Evolutionary conservation across 2,329 filamentous ascomycete genomes (phyloP), one percentile per base, ranked within the genome.

Genomic region (Fusarium fujikuroi): DNA sequence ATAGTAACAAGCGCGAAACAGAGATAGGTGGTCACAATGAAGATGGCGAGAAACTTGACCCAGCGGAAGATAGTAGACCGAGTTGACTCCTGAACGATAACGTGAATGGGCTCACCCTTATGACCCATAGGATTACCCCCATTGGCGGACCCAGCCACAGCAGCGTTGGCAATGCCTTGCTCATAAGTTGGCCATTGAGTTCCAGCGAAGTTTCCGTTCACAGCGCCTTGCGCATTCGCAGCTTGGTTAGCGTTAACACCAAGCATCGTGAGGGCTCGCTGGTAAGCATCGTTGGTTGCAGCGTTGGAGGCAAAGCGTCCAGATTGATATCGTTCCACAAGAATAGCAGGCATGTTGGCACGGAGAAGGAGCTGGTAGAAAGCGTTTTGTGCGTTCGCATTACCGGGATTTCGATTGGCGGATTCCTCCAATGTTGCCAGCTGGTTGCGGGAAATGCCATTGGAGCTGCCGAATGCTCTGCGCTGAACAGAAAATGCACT

Each of bases 361-460:
- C 93, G 93, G 62, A 98, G 87, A 19, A 99, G 89, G 50, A 95
- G 92, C 80, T 95, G 92, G 81, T 99, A 99, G 81, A 99, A 98
- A 21, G 93, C 92, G 81, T 95, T 96, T 81, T 99, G 96, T 25
- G 95, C 92, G 47, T 92, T 93, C 34, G 95, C 92, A 81, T 94
- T 98, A 67, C 87, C 89, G 3, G 96, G 94, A 78, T 97, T 97
- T 82, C 94, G 93, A 83, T 98, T 99, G 42, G 96, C 97, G 30
- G 93, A 92, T 81, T 95, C 92, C 84, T 99, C 96, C 76, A 95
- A 89, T 75, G 94, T 93, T 39, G 95, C 94, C 39, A 99, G 89
- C 63, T 95, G 86, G 72, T 87, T 90, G 68, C 88, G 86, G 50
- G 90, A 87, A 61, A 90, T 84, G 25, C 86, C 86, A 68, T 85